Base-by-base conservation (phyloP, 1,284 basidiomycete species). In the Fomitopsis betulina region DNA sequence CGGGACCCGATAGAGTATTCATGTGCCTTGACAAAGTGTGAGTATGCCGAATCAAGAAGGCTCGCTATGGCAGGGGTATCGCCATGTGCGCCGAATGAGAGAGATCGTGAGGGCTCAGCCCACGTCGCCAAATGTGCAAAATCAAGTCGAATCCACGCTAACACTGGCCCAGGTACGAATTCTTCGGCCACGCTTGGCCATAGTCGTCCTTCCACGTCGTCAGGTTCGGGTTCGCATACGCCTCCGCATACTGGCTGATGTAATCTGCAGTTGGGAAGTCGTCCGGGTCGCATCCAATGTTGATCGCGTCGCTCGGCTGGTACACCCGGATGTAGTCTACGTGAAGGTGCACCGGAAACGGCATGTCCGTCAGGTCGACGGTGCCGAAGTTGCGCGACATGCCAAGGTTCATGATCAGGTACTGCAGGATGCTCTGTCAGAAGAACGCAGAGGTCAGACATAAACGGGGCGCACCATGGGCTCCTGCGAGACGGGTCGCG, bases 321-420 rank as follows among this genome's bases (percentile, higher is more conserved):
- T 83, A 84, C 39, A 86, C 79, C 17, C 85, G 74, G 12, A 86
- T 76, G 66, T 84, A 86, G 69, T 87, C 85, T 47, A 87, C 70
- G 37, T 75, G 72, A 73, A 84, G 74, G 62, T 79, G 70, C 30
- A 74, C 73, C 5, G 83, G 83, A 72, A 79, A 82, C 23, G 67
- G 68, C 8, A 72, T 69, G 47, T 79, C 57, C 15, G 66, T 61
- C 49, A 78, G 73, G 66, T 83, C 75, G 61, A 83, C 75, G 12
- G 68, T 66, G 13, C 82, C 82, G 63, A 86, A 84, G 66, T 82
- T 81, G 54, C 73, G 68, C 37, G 82, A 84, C 64, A 86, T 76
- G 58, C 82, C 83, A 43, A 87, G 68, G 68, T 82, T 81, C 62
- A 76, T 66, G 65, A 86, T 75, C 65, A 86, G 76, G 71, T 82